Evolutionary conservation across 2,329 filamentous ascomycete species (phyloP).

Genomic region (Monascus ruber): DNA sequence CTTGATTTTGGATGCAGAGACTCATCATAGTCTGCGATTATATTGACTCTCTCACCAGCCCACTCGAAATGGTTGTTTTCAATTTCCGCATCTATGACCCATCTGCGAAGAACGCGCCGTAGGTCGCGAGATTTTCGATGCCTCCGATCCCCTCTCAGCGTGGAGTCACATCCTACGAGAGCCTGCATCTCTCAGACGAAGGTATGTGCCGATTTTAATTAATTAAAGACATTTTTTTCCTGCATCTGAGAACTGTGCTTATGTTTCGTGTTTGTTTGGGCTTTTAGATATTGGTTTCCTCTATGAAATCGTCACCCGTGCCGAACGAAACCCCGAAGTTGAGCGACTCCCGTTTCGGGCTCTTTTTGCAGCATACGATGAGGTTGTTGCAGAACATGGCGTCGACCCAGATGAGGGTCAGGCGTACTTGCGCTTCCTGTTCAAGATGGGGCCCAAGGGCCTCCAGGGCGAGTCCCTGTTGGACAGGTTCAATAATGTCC

Average conservation of each 20-base stretch:
- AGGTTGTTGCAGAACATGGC: conserved; percentile 58
- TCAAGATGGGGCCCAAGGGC: conserved; percentile 57
- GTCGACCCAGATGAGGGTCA: conserved; percentile 63
- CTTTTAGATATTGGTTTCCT: conserved; percentile 62
- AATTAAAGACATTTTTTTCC: too few relatives aligned
- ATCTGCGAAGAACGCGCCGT: conserved; percentile 33
- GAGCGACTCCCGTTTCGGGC: conserved; percentile 62
- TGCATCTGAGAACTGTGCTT: too few relatives aligned
- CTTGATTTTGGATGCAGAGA: conserved; percentile 4
- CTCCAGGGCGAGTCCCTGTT: conserved; percentile 48
- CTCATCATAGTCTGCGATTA: conserved; percentile 3
- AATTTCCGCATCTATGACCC: conserved; percentile 30
- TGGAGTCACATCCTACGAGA: conserved; percentile 30
- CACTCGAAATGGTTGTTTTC: conserved; percentile 29
- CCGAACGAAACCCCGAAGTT: conserved; percentile 53
- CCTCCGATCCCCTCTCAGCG: conserved; percentile 35
- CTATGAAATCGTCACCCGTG: conserved; percentile 62
- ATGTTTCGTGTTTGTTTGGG: conserved; percentile 1
- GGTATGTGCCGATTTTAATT: conserved; percentile 29
- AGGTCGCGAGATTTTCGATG: conserved; percentile 39
- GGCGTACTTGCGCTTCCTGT: conserved; percentile 65
- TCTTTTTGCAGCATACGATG: conserved; percentile 70
- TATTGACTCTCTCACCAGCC: conserved; percentile 3
- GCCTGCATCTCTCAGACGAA: conserved; percentile 46
- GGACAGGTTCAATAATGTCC: conserved; percentile 58